phyloP scores from a whole-genome alignment of 352 stramenopile species.

The Phytopythium ostracodes region DNA sequence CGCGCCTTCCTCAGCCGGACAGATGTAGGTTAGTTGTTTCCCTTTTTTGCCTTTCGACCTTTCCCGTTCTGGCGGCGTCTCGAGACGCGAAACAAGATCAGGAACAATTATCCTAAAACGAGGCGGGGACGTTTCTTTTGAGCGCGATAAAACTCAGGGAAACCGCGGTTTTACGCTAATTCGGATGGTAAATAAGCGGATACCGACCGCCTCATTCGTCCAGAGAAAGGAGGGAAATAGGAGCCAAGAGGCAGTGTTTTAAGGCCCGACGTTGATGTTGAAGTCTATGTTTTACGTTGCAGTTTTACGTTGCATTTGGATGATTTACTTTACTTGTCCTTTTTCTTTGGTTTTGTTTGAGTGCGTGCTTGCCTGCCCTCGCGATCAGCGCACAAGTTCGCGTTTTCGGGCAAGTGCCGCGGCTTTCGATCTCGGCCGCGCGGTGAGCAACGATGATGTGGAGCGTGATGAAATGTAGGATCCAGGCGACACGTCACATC shows the following conservation, averaged over 20 bases:
- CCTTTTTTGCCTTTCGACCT: neutral
- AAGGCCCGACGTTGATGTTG: neutral
- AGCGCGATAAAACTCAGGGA: neutral
- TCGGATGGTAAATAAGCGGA: neutral
- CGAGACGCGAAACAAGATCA: neutral
- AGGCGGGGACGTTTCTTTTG: neutral
- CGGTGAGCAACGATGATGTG: no score
- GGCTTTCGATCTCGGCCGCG: neutral
- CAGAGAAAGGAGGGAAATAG: neutral
- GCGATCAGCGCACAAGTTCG: no score
- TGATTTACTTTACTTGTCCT: no score
- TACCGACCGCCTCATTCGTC: neutral
- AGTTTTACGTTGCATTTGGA: neutral
- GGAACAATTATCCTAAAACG: no score
- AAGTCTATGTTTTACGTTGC: constrained; percentile 1
- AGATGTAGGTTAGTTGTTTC: no score
- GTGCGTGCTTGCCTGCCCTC: no score
- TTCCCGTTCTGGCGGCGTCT: neutral
- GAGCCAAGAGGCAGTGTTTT: neutral
- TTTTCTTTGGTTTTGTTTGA: neutral
- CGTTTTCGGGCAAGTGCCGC: neutral
- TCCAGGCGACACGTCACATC: no score
- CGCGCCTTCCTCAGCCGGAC: no score
- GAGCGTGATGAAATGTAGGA: no score
- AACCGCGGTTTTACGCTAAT: neutral